Evolutionary conservation across 805 yeast genomes (phyloP).

Genomic region (Barnettozyma pratensis): DNA sequence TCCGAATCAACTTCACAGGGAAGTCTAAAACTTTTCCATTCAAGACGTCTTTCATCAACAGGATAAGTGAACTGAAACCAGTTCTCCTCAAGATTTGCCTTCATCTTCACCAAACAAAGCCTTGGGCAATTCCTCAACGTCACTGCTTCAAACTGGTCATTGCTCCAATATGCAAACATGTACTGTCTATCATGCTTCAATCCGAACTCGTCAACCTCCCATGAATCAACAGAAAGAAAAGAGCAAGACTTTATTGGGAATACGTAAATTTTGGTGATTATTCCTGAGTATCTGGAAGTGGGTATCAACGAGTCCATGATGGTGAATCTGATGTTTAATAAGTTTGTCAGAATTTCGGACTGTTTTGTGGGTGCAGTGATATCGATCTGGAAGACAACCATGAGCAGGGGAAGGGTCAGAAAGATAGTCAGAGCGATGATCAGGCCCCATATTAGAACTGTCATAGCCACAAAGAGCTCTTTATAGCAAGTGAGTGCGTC

Average conservation of each 20-base stretch:
- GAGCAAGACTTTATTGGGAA: constrained; percentile 20
- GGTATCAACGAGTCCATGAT: neutral
- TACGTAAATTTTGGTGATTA: constrained; percentile 11
- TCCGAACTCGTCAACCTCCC: constrained; percentile 20
- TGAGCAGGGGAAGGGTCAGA: neutral
- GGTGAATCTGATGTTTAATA: neutral
- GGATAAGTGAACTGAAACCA: constrained; percentile 18
- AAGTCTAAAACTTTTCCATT: constrained; percentile 9
- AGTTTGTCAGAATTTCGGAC: neutral
- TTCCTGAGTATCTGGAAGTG: constrained; percentile 4
- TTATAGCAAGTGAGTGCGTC: no score
- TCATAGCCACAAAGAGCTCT: no score
- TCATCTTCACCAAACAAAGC: constrained; percentile 12
- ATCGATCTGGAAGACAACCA: neutral
- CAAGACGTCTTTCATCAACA: neutral
- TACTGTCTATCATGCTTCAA: constrained; percentile 21
- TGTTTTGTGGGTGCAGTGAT: neutral
- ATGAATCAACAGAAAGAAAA: constrained; percentile 8
- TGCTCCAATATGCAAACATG: constrained; percentile 19
- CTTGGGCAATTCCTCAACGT: constrained; percentile 17
- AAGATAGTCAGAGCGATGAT: neutral
- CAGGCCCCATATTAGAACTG: no score
- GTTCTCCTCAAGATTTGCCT: constrained; percentile 11
- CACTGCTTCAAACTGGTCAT: constrained; percentile 12
- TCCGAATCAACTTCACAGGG: constrained; percentile 16